Conservation (phyloP, 176 grass and related monocot species). For the Thalia dealbata region DNA sequence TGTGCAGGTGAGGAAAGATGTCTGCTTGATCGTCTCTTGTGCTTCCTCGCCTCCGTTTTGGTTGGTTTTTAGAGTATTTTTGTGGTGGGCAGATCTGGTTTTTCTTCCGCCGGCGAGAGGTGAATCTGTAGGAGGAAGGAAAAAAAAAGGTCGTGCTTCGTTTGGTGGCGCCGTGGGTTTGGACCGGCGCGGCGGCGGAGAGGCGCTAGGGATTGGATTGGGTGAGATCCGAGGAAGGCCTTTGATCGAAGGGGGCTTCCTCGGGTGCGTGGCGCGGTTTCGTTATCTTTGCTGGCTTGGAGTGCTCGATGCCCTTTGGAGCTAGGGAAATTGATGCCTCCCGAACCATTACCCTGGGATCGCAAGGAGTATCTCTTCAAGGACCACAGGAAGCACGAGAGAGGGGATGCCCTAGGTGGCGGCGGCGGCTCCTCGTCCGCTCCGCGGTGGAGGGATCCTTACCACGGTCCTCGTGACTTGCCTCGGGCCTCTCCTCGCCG, state of each 20-base stretch:
- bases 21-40: background rate
- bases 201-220: background rate
- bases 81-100: background rate
- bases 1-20: background rate
- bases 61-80: background rate
- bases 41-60: background rate
- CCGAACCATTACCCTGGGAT: constrained; percentile 26
- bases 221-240: background rate
- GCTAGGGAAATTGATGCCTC: constrained; percentile 24
- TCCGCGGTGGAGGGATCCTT: constrained; percentile 17
- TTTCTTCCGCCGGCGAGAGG: background rate
- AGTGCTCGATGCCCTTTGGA: constrained; percentile 22
- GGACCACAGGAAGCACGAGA: constrained; percentile 20
- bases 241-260: background rate
- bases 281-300: background rate
- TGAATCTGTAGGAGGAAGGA: background rate
- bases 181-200: background rate
- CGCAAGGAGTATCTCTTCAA: constrained; percentile 24
- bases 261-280: background rate
- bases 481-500: constrained; percentile 18
- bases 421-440: constrained; percentile 9
- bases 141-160: background rate
- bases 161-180: background rate
- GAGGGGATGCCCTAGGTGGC: background rate
- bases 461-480: constrained; percentile 17